Base-by-base conservation (phyloP, 2,329 filamentous ascomycete genomes). In the Moelleriella libera region DNA sequence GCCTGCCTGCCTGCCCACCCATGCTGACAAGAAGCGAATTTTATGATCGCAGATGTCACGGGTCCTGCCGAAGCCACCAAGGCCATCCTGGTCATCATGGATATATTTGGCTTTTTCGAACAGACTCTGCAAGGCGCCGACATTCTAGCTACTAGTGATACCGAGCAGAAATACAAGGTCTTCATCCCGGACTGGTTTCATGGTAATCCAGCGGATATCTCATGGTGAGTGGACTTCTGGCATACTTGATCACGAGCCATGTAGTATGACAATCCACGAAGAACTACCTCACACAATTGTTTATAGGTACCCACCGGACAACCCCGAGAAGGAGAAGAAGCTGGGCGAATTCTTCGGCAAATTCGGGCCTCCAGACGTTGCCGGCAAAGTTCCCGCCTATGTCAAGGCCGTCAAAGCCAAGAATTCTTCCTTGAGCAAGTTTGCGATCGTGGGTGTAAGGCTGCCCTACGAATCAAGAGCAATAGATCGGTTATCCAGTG, bases 171-270 rank as follows among this genome's bases (percentile, higher is more conserved):
- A 59, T 92, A 94, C 71, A 81, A 80, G 55, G 85, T 95, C 55
- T 88, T 89, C 67, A 89, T 96, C 53, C 89, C 89, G 30, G 89
- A 96, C 68, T 90, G 86, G 74, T 94, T 95, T 70, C 76, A 85
- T 50, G 88, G 86, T 61, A 73, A 77, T 54, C 83, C 86, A 2
- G 67, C 66, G 57, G 65, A 69, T 45, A 72, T 80, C 61, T 69
- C 68, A 58, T 65, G 74, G 76, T 63, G 53, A 55, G 57, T 54
- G 14, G 21, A 21, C 21, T 21, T n/a, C n/a, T n/a, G n/a, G n/a
- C n/a, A n/a, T n/a, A n/a, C n/a, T n/a, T n/a, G n/a, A n/a, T n/a
- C n/a, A n/a, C n/a, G n/a, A n/a, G n/a, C n/a, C n/a, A n/a, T n/a
- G n/a, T n/a, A 21, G 21, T 21, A 21, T 21, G 21, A 3, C 21